Base-by-base conservation (phyloP, 164 flowering plant species). In the Tetrastigma voinierianum region DNA sequence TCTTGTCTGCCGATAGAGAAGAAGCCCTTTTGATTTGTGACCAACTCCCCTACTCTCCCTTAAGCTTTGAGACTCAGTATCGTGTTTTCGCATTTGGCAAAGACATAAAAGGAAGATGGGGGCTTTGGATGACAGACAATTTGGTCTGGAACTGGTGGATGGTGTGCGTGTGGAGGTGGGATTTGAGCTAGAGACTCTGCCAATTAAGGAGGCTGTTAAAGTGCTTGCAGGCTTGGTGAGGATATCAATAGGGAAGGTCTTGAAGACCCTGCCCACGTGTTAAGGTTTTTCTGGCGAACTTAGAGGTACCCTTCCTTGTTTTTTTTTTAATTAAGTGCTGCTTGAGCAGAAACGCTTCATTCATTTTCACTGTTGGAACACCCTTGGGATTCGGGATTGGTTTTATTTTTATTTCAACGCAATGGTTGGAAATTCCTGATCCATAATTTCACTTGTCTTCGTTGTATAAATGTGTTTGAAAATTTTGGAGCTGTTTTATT, bases 271-370 rank as follows among this genome's bases (percentile, higher is more conserved):
- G 76, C 82, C 61, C 91, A 98, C 2, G 99, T 12, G 97, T 97
- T 89, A 90, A 77, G 98, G 98, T 9, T 78, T 95, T 46, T 75
- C 77, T 6, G 90, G n/a, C 97, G 94, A 73, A 95, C 99, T n/a
- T 19, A 78, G 79, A 89, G 99, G 99, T 92, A 16, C 32, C 1
- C 53, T 8, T 53, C 15, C 46, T 32, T 60, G 2, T 4, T 13
- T 18, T 32, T 57, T 18, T 2, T 21, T 14, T 57, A 9, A 9
- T 46, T 59, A 10, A n/a, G n/a, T 51, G 14, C 4, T 51, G 15
- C 18, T 20, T 4, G 12, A n/a, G n/a, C n/a, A n/a, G n/a, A n/a
- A n/a, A 10, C 8, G 16, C 18, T 25, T 48, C 9, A 20, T 55
- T 47, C n/a, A 10, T 15, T 59, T 45, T 63, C n/a, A n/a, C 14